Base-by-base conservation (phyloP, 257 asterid species). In the Pogostemon cablin region DNA sequence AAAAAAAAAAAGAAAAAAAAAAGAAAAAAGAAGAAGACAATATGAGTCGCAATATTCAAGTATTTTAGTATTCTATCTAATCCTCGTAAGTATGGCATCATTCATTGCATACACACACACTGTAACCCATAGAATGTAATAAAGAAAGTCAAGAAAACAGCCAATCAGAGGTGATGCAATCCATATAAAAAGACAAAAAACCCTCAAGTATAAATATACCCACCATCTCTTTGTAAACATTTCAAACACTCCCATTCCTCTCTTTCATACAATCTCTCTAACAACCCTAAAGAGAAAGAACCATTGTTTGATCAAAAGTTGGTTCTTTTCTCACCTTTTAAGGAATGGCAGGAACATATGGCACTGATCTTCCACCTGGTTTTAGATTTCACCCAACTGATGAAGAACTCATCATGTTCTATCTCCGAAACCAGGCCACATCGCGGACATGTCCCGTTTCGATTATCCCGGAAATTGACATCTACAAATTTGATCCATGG, bases 401-500 rank as follows among this genome's bases (percentile, higher is more conserved):
- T 81, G 98, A 91, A 66, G 98, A 91, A 73, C 71, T 91, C 57
- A 91, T 91, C 81, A 75, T 89, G 90, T 86, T 58, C 79, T 91
- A 91, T 62, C 98, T 91, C 60, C 77, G 85, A 60, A 83, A 87
- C 78, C 98, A 89, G 71, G 87, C 88, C 2, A 79, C 84, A 1
- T 86, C 98, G 0, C 78, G 72, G 72, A 86, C 96, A 3, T 87
- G 92, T 71, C 98, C 98, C 3, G 82, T 72, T 64, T 75, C 92
- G 3, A 86, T 91, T 6, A 91, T 91, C 67, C 93, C 91, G 0
- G 95, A 89, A 81, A 86, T 91, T 48, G 95, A 91, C 78, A 72
- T 91, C 76, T 91, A 91, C 73, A 91, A 91, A 40, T 91, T 87
- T 40, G 98, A 91, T 73, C 98, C 98, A 3, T 91, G 98, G 98